Conservation (phyloP, 495 filamentous ascomycete species). For the Talaromyces stipitatus region DNA sequence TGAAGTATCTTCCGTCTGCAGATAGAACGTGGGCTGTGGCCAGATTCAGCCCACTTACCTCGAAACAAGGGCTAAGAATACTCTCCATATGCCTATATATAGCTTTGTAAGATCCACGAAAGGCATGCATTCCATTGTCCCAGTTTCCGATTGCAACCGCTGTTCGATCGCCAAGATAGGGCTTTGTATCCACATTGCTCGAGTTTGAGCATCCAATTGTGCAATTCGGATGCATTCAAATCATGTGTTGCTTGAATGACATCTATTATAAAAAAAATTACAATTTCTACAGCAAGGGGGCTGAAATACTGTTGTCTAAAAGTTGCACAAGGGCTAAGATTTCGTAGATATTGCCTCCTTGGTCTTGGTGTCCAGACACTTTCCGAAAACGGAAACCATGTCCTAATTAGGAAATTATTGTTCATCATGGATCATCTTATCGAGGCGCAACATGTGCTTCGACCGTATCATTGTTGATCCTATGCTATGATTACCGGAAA, state of each 20-base stretch:
- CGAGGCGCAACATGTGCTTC: too few relatives aligned
- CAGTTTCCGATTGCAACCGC: neutral
- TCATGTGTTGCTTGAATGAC: neutral
- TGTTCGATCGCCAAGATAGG: neutral
- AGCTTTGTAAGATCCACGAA: neutral
- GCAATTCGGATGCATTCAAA: neutral
- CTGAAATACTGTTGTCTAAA: neutral
- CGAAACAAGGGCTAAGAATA: neutral
- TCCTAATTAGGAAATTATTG: neutral
- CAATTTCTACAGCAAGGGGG: neutral
- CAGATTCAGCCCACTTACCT: neutral
- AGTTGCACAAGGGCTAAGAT: neutral
- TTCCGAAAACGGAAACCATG: neutral
- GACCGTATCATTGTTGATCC: neutral
- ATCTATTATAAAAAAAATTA: neutral
- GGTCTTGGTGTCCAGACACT: neutral
- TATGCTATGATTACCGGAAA: too few relatives aligned
- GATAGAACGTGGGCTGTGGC: neutral
- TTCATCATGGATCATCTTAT: neutral
- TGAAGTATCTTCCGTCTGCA: neutral
- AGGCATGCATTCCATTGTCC: neutral
- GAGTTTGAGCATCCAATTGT: neutral
- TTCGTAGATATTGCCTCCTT: too few relatives aligned
- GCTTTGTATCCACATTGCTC: neutral
- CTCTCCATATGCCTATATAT: neutral